Evolutionary conservation across 371 early-diverging fungal genomes (phyloP).

Genomic region (Actinomortierella wolfii): DNA sequence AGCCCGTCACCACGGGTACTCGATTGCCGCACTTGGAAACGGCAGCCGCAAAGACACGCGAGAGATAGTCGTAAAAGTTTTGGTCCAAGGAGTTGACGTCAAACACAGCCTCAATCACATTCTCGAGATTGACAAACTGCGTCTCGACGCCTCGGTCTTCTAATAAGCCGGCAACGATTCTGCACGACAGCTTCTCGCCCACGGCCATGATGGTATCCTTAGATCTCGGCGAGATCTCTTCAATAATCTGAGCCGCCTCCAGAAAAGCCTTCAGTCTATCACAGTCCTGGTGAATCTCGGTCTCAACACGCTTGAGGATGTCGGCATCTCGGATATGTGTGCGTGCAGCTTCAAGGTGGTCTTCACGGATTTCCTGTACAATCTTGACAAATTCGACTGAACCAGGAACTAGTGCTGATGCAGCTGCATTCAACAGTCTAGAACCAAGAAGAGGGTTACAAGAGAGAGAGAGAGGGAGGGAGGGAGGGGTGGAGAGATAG

Average conservation of each 20-base stretch:
- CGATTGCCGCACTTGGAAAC: conserved; percentile 67
- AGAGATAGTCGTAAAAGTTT: conserved; percentile 89
- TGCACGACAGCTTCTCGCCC: conserved; percentile 93
- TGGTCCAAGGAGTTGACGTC: conserved; percentile 82
- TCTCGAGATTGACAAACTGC: conserved; percentile 83
- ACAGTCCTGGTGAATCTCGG: conserved; percentile 76
- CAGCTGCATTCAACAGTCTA: conserved; percentile 40
- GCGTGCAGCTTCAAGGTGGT: conserved; percentile 79
- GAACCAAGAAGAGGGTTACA: too few relatives aligned
- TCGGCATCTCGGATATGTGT: conserved; percentile 58
- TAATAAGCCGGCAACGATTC: conserved; percentile 85
- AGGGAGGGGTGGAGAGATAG: too few relatives aligned
- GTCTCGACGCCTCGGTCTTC: conserved; percentile 85
- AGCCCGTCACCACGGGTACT: conserved; percentile 93
- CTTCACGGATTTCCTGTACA: conserved; percentile 77
- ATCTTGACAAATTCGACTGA: conserved; percentile 59
- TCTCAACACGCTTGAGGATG: conserved; percentile 57
- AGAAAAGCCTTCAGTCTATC: conserved; percentile 79
- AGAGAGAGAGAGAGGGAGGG: too few relatives aligned
- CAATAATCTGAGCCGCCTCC: conserved; percentile 94
- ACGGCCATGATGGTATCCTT: conserved; percentile 93
- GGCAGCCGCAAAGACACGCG: conserved; percentile 66
- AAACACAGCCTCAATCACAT: conserved; percentile 79
- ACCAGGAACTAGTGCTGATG: conserved; percentile 27
- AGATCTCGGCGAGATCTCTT: conserved; percentile 95